These are phyloP conservation scores for Vaccinium vitisidaea DNA, from an alignment of 148 eudicot species.

Conservation along the genomic window DNA sequence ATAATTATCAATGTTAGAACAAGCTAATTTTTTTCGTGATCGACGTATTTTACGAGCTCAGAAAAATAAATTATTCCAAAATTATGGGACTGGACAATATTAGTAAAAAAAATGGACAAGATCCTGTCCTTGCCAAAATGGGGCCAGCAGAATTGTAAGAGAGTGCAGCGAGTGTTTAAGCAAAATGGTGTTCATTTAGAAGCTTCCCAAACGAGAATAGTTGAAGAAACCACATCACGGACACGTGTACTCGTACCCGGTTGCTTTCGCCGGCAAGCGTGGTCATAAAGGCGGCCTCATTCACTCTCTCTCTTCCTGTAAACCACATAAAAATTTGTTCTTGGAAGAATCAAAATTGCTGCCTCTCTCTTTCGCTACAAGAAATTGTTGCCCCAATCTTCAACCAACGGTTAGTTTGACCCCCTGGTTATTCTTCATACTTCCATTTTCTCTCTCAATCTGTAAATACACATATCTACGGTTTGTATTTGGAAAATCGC, in stretches of 20 bases:
- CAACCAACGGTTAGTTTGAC: conserved; percentile 14
- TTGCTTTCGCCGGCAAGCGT: conserved; percentile 14
- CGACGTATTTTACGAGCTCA: no score
- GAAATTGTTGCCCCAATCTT: not conserved
- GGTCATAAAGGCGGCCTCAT: not conserved
- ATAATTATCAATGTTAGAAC: no score
- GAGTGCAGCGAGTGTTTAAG: not conserved
- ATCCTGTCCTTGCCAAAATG: no score
- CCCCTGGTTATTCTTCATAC: conserved; percentile 15
- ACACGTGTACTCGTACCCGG: conserved; percentile 21
- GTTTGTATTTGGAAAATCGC: not conserved
- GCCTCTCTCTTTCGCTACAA: not conserved
- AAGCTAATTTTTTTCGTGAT: no score
- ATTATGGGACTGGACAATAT: no score
- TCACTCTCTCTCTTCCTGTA: not conserved
- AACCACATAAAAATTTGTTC: not conserved
- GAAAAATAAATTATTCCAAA: no score
- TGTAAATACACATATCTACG: not conserved
- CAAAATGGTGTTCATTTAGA: not conserved
- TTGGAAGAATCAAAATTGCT: conserved; percentile 7
- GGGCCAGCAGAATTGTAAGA: no score
- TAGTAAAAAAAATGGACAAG: no score
- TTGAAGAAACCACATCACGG: not conserved
- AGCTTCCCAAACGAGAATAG: not conserved
- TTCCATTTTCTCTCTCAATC: not conserved